Percentiles rank a stretch among this genome's conserved stretches.
Evolutionary conservation across 2,329 filamentous ascomycete species (phyloP).

Genomic region (Sporothrix phasma): DNA sequence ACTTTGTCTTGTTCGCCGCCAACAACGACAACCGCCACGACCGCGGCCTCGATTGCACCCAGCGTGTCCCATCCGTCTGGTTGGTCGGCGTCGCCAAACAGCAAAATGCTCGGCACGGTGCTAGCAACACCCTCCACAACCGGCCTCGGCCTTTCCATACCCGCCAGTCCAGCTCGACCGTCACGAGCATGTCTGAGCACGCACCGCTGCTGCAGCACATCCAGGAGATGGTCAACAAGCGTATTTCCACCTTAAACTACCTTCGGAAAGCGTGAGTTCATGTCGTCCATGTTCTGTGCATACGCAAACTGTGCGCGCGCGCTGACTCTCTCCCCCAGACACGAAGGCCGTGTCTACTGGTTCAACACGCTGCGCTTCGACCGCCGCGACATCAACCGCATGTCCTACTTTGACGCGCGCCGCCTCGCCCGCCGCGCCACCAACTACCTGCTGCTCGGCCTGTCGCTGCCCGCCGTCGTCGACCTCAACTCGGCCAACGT

Average conservation of each 20-base stretch:
- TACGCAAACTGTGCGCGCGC: no score
- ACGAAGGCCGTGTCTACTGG: constrained; percentile 93
- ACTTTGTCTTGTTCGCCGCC: neutral
- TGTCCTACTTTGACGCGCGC: constrained; percentile 76
- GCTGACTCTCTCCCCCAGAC: constrained; percentile 45
- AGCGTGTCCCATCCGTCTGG: constrained; percentile 1
- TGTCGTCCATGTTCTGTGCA: neutral
- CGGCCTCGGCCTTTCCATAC: constrained; percentile 4
- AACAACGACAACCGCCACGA: no score
- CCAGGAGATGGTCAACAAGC: constrained; percentile 78
- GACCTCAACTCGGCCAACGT: constrained; percentile 75
- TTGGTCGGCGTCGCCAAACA: neutral
- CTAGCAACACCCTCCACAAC: neutral
- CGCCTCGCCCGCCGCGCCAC: constrained; percentile 84
- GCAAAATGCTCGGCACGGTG: neutral
- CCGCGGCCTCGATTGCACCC: neutral
- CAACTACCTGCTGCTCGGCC: constrained; percentile 84
- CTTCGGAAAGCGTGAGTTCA: constrained; percentile 72
- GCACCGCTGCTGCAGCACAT: constrained; percentile 51
- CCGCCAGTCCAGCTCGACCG: constrained; percentile 15
- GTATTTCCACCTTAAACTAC: constrained; percentile 90
- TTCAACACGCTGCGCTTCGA: constrained; percentile 95
- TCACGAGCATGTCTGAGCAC: constrained; percentile 29
- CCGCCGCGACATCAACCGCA: constrained; percentile 64
- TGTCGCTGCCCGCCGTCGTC: constrained; percentile 80